Evolutionary conservation across 2,329 filamentous ascomycete species (phyloP), one percentile per base, ranked within the genome.

Genomic region (Botrytis sinoallii): DNA sequence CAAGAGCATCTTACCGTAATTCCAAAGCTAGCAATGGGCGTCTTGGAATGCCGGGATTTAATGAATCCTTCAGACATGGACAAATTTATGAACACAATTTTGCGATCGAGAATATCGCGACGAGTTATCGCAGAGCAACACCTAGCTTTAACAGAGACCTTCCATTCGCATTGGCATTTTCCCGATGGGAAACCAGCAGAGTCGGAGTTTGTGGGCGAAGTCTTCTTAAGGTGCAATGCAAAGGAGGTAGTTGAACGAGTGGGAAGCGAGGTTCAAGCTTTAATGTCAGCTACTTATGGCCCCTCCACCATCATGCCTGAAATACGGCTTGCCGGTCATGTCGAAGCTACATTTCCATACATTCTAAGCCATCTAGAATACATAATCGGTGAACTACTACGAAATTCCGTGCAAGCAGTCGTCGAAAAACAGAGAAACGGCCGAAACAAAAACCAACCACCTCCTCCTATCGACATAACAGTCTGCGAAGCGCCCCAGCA

Each of bases 61-160:
- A 93, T 98, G 85, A 90, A 91, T 65, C 86, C 92, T 0, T 90
- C 92, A 32, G 91, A 94, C 74, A 91, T 97, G 78, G 96, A 99
- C 83, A 90, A 90, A 70, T 97, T 99, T 81, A 98, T 98, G 93
- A 98, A 95, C 79, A 96, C 93, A 1, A 91, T 98, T 75, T 84
- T 99, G 72, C 89, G 93, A 85, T 96, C 95, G 80, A 90, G 96
- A 74, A 99, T 99, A 78, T 98, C 95, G 63, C 91, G 96, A 74
- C 90, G 97, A 75, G 96, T 98, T 77, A 99, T 99, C 80, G 96
- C 96, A 48, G 96, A 99, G 83, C 96, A 99, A 80, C 96, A 99
- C 81, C 89, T 99, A 55, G 94, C 96, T 16, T 88, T 99, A 29
- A 97, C 95, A 7, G 95, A 98, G 78, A 98, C 95, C 1, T 98